Evolutionary conservation across 306 rosid species (phyloP), one percentile per base, ranked within the genome.

Genomic region (Ochetophila trinervis): DNA sequence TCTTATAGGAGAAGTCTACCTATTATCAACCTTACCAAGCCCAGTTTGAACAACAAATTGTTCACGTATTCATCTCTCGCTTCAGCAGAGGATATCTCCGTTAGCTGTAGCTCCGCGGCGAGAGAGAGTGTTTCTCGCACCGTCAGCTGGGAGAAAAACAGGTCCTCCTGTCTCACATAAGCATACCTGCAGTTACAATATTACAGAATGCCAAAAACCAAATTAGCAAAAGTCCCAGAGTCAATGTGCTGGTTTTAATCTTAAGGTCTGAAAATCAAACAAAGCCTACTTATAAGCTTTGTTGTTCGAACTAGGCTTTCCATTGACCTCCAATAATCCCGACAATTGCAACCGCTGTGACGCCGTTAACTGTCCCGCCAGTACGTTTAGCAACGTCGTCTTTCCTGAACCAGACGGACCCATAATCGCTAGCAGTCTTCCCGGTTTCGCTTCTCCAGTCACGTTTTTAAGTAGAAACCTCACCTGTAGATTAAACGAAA

Each of bases 391-490:
- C 88, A 93, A 66, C 15, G 95, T 87, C 63, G 98, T 93, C 83
- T 93, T 93, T 72, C 98, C 98, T 8, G 98, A 89, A 51, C 97
- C 98, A 10, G 97, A 93, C n/a, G 98, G 98, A 45, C 98, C 98
- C 97, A 93, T 86, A 52, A 93, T 84, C 47, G 98, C 98, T 56
- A 89, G 60, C 20, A 93, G 68, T 55, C 91, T 85, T 65, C 96
- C 97, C 13, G 95, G 98, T 36, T 76, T 86, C 18, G 98, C 98
- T 76, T 81, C 94, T 53, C 98, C 98, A 7, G 78, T 86, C 60
- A 89, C 84, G 67, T 86, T 82, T 63, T 79, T 87, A 20, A 92
- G 88, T 72, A 92, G 67, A 81, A 87, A 87, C 48, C 95, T 67
- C 75, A 80, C 92, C 98, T 92, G 17, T 36, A 44, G 21, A 57